A percentile compares a stretch with the other conserved stretches of the same genome.
phyloP scores from a whole-genome alignment of 2,329 filamentous ascomycete species.

The Xenoacremonium recifei region DNA sequence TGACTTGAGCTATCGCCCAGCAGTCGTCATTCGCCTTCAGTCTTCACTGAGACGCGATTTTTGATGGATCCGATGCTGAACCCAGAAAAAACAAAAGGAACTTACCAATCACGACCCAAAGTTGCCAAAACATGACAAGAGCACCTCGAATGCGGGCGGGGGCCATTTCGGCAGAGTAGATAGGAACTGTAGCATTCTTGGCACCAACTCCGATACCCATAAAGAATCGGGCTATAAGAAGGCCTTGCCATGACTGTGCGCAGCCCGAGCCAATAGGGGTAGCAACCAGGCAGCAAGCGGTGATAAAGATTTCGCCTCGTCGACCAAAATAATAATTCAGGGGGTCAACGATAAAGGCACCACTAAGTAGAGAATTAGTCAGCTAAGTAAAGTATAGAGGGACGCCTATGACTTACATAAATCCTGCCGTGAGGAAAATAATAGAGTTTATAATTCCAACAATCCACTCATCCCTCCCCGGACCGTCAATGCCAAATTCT shows the following conservation, averaged over 20 bases:
- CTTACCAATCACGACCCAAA: conserved; percentile 29
- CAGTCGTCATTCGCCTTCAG: no score
- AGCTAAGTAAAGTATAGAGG: no score
- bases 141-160: conserved; percentile 67
- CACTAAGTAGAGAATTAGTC: no score
- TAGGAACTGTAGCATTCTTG: conserved; percentile 63
- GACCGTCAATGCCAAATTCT: conserved; percentile 34
- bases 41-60: no score
- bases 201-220: conserved; percentile 58
- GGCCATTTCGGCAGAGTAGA: conserved; percentile 71
- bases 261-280: conserved; percentile 31
- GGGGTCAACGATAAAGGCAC: conserved; percentile 37
- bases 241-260: conserved; percentile 49
- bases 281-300: conserved; percentile 37
- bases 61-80: no score
- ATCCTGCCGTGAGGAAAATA: conserved; percentile 45
- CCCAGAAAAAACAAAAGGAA: no score
- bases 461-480: conserved; percentile 44
- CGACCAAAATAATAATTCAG: conserved; percentile 62
- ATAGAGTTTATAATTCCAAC: conserved; percentile 34
- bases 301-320: conserved; percentile 64
- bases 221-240: conserved; percentile 38
- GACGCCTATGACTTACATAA: conserved; percentile 62
- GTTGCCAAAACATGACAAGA: conserved; percentile 75
- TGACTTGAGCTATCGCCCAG: no score